Conservation (phyloP, 257 asterid genomes). For the Solanum virginianum region DNA sequence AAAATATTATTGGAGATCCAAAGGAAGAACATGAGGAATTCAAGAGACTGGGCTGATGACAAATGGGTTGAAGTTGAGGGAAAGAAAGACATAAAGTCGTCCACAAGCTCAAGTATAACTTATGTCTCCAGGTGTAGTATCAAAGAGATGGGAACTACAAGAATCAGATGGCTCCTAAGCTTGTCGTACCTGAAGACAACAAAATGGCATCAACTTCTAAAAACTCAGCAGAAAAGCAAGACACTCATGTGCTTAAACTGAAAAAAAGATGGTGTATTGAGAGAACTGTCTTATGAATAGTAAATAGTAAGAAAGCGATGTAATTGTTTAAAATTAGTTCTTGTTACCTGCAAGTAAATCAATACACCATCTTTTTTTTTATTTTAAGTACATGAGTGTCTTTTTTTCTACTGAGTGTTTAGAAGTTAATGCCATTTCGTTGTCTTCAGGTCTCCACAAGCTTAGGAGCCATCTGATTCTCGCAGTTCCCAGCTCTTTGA, state of each 20-base stretch:
- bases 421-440: not conserved
- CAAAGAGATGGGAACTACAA: not conserved
- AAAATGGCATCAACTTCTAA: not conserved
- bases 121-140: not conserved
- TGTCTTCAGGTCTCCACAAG: not conserved
- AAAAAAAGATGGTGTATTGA: not conserved
- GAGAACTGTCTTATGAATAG: too few species aligned
- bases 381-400: not conserved
- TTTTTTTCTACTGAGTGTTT: not conserved
- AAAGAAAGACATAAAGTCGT: not conserved
- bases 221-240: not conserved
- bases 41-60: too few species aligned
- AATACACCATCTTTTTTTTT: not conserved
- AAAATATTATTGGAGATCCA: too few species aligned
- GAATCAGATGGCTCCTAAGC: not conserved
- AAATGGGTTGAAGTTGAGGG: too few species aligned
- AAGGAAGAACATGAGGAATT: too few species aligned
- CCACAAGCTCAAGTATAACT: not conserved
- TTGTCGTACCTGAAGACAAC: not conserved
- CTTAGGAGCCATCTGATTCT: not conserved
- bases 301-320: too few species aligned
- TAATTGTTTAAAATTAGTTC: not conserved
- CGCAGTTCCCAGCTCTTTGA: rapidly evolving
- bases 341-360: not conserved
- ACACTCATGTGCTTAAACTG: not conserved